Conservation (phyloP, 768 basidiomycete species). For the Lenzites betulinus region DNA sequence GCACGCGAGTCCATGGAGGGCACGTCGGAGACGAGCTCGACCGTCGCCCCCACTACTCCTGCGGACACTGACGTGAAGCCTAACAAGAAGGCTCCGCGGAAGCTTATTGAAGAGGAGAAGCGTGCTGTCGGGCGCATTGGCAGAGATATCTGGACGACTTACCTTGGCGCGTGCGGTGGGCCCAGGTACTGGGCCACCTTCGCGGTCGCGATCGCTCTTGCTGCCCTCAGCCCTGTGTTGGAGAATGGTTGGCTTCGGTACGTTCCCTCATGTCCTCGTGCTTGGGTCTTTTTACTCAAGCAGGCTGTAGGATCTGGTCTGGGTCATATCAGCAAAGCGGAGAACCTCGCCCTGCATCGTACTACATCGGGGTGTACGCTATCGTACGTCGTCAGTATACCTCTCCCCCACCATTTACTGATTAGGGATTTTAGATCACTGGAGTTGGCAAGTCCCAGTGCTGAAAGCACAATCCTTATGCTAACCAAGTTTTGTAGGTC, state of each 20-base stretch:
- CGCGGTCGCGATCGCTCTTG: slow-evolving; percentile 35
- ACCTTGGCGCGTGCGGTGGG: slow-evolving; percentile 44
- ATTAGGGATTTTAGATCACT: slow-evolving; percentile 39
- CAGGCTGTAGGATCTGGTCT: slow-evolving; percentile 40
- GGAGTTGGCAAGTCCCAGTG: slow-evolving; percentile 33
- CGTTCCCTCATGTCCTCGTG: slow-evolving; percentile 21
- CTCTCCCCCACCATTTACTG: not conserved
- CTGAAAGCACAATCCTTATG: not conserved
- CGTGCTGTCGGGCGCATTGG: slow-evolving; percentile 51
- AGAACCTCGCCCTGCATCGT: slow-evolving; percentile 38
- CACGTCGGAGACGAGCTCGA: slow-evolving; percentile 46
- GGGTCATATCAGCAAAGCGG: slow-evolving; percentile 30
- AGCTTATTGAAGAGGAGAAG: slow-evolving; percentile 73
- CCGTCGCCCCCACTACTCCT: slow-evolving; percentile 38
- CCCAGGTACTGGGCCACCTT: slow-evolving; percentile 44
- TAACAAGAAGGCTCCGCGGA: slow-evolving; percentile 63
- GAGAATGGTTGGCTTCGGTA: slow-evolving; percentile 51
- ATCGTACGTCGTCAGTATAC: slow-evolving; percentile 39
- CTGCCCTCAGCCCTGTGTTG: slow-evolving; percentile 44
- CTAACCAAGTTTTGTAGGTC: slow-evolving; percentile 40
- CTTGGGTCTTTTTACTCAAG: slow-evolving; percentile 3
- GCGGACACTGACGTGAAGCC: slow-evolving; percentile 34
- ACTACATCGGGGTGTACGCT: slow-evolving; percentile 75
- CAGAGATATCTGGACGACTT: slow-evolving; percentile 47
- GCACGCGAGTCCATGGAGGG: slow-evolving; percentile 24